Evolutionary conservation across 106 monocot genomes (phyloP), one percentile per base, ranked within the genome.

Genomic region (Dendrobium chrysotoxum): DNA sequence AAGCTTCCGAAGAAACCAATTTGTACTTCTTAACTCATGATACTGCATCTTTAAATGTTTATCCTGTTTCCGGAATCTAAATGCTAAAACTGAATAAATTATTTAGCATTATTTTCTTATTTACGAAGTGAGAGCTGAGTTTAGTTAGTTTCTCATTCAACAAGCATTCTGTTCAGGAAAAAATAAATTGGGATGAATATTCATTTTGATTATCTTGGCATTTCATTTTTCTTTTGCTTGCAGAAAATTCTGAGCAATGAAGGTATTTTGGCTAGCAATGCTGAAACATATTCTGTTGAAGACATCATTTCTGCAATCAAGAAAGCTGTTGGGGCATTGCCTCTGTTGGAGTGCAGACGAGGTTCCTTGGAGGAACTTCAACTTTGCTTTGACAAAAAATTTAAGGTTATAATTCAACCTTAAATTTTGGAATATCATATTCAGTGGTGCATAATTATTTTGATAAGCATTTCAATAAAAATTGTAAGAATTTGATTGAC

Each of bases 381-480:
- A 40, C 83, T 97, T 66, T 97, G 96, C 81, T 92, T 97, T 72
- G 64, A 88, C 40, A 97, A 97, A 83, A 88, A 97, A 78, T 92
- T 94, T 75, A 87, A 84, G 92, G 96, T 97, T 71, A 38, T 28
- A 15, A 39, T 71, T 28, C 35, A 28, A 71, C 12, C 15, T 38
- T 71, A 4, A 31, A 38, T 38, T 61, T 16, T 15, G 31, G 10
- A 38, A 38, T 71, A 71, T 9, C 67, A 38, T 16, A 71, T 71
- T 28, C 5, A 12, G 1, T 16, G 2, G 38, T 71, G 31, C 28
- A 71, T 13, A 16, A 71, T 70, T 71, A 26, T 65, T 25, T 65
- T 12, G 8, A 26, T 35, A 35, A 35, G 35, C 35, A 35, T 35
- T 35, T 35, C 2, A 35, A 2, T 35, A 35, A 35, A 35, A 3